Percentiles rank a stretch among this genome's conserved stretches.
Evolutionary conservation across 2,329 filamentous ascomycete species (phyloP).

Genomic region (Botrytis aclada): DNA sequence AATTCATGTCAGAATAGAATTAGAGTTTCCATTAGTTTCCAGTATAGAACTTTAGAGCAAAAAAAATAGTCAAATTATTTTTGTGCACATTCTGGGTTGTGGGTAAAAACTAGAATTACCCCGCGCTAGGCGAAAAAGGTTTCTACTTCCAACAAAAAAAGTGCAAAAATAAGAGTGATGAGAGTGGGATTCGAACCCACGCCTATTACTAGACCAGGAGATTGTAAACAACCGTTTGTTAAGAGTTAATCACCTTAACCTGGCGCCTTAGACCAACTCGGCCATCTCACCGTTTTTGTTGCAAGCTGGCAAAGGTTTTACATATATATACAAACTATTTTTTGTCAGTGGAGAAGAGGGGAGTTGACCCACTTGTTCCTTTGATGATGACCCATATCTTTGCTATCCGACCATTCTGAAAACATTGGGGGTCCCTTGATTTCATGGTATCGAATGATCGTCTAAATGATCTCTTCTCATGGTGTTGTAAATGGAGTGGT

Average conservation of each 20-base stretch:
- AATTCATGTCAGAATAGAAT: neutral
- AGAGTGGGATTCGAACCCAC: conserved; percentile 12
- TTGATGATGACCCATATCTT: neutral
- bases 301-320: accelerated
- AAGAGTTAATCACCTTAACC: neutral
- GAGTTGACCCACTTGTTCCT: neutral
- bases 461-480: neutral
- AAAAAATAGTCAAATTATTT: neutral
- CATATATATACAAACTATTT: accelerated
- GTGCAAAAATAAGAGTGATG: neutral
- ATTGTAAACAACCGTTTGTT: neutral
- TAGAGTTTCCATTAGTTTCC: neutral
- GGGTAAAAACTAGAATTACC: neutral
- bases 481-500: neutral
- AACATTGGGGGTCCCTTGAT: neutral
- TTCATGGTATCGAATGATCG: neutral
- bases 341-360: neutral
- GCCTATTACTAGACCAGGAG: conserved; percentile 8
- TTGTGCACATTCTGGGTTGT: neutral
- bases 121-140: neutral
- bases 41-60: neutral
- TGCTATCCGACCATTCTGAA: neutral
- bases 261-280: conserved; percentile 13
- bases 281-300: neutral
- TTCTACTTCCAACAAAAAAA: neutral